phyloP scores from a whole-genome alignment of 2,329 filamentous ascomycete genomes.

The Lasiodiplodia sp. region DNA sequence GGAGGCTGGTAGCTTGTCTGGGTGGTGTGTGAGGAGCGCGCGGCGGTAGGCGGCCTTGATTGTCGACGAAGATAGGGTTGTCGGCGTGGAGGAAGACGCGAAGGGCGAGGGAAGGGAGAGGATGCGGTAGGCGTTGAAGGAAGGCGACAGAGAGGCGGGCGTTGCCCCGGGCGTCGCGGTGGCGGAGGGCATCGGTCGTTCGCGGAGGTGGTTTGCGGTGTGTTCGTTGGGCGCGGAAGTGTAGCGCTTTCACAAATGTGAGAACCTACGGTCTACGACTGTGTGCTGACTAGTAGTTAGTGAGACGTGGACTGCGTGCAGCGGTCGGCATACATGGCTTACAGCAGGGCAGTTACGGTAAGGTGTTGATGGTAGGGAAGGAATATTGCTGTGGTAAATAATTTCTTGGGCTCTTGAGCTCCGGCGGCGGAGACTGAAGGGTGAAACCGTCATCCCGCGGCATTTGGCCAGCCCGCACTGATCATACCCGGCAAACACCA shows the following conservation, averaged over 20 bases:
- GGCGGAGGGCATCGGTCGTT: constrained; percentile 1
- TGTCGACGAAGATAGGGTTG: constrained; percentile 13
- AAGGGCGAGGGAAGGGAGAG: constrained; percentile 20
- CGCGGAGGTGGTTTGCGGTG: neutral
- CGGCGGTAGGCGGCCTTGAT: constrained; percentile 59
- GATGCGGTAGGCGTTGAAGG: constrained; percentile 30
- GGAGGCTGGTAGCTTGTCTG: constrained; percentile 54
- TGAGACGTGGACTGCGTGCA: neutral
- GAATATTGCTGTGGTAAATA: neutral
- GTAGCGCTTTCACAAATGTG: no score
- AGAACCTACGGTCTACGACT: no score
- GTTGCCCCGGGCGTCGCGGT: constrained; percentile 8
- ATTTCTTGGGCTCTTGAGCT: constrained; percentile 7
- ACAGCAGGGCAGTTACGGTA: neutral
- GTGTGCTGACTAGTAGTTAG: neutral
- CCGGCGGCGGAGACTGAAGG: neutral
- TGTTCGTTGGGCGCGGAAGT: neutral
- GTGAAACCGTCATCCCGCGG: neutral
- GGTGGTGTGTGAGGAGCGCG: constrained; percentile 65
- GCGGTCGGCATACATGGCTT: no score
- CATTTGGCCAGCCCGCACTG: neutral
- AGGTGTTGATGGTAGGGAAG: neutral
- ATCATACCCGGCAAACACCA: neutral
- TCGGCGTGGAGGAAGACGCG: neutral
- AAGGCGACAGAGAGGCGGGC: neutral